Percentiles rank a stretch among this genome's conserved stretches.
Evolutionary conservation across 2,329 filamentous ascomycete species (phyloP).

Genomic region (Talaromyces sp.): DNA sequence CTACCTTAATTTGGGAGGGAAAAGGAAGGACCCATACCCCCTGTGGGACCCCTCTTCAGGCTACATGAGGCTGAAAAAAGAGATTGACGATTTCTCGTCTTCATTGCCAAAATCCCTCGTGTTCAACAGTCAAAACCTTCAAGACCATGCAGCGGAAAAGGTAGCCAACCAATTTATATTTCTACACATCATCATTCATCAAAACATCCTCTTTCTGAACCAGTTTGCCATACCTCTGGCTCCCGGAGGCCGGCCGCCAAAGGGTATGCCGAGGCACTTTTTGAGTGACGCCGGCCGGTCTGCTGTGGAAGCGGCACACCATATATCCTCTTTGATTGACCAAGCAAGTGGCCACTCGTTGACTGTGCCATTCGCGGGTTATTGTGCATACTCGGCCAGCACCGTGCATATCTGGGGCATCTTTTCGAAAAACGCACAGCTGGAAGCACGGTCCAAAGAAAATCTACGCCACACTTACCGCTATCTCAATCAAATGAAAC

Average conservation of each 20-base stretch:
- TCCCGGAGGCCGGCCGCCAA: slow-evolving; percentile 56
- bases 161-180: slow-evolving; percentile 90
- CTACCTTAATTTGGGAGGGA: slow-evolving; percentile 86
- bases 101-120: slow-evolving; percentile 64
- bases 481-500: slow-evolving; percentile 91
- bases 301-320: slow-evolving; percentile 76
- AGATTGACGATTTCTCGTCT: slow-evolving; percentile 64
- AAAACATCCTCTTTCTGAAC: slow-evolving; percentile 85
- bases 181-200: slow-evolving; percentile 81
- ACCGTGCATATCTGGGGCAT: slow-evolving; percentile 92
- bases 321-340: slow-evolving; percentile 76
- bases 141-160: slow-evolving; percentile 74
- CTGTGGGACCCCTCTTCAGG: slow-evolving; percentile 80
- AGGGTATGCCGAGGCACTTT: slow-evolving; percentile 72
- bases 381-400: slow-evolving; percentile 87
- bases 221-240: slow-evolving; percentile 72
- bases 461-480: slow-evolving; percentile 83
- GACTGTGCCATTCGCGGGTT: slow-evolving; percentile 87
- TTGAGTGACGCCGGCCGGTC: slow-evolving; percentile 67
- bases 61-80: slow-evolving; percentile 63
- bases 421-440: slow-evolving; percentile 72
- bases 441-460: slow-evolving; percentile 73
- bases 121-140: slow-evolving; percentile 76
- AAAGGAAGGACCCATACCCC: slow-evolving; percentile 66
- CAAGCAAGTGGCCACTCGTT: slow-evolving; percentile 75